Evolutionary conservation across 306 rosid species (phyloP).

Genomic region (Prunus campanulata): DNA sequence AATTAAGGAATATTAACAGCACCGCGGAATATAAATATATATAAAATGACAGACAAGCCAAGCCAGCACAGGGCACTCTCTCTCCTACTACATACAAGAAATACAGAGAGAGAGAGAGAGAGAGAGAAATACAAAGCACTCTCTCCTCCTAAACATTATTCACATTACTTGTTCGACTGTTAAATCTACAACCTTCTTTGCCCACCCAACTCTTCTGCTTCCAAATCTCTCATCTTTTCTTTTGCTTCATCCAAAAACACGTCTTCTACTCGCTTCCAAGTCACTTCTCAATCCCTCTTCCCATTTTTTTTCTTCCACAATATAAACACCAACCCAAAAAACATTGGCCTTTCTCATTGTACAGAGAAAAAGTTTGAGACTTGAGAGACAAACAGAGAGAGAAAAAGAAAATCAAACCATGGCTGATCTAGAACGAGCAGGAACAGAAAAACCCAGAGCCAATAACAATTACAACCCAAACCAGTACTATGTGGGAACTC

Average conservation of each 20-base stretch:
- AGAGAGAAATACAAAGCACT: too few species aligned
- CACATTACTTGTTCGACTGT: slow-evolving; percentile 2
- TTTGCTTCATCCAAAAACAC: background rate
- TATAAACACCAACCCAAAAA: background rate
- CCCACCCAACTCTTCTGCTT: background rate
- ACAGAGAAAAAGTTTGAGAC: background rate
- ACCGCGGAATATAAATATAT: too few species aligned
- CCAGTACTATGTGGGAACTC: slow-evolving; percentile 35
- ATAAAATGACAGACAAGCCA: too few species aligned
- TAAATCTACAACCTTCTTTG: slow-evolving; percentile 5
- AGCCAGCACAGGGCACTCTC: too few species aligned
- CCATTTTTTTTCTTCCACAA: background rate
- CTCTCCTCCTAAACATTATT: too few species aligned
- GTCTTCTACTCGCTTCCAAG: slow-evolving; percentile 27
- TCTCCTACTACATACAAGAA: too few species aligned
- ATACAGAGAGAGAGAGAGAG: too few species aligned
- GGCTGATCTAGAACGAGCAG: slow-evolving; percentile 52
- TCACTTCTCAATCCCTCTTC: slow-evolving; percentile 23
- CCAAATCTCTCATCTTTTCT: background rate
- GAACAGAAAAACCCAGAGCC: slow-evolving; percentile 27
- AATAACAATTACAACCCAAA: slow-evolving; percentile 8
- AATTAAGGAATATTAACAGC: too few species aligned
- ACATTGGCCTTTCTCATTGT: background rate
- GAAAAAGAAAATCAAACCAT: background rate
- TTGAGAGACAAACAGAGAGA: background rate